These are phyloP conservation scores for Selaginella moellendorffii DNA, from an alignment of 75 land plant genomes.

Conservation along the genomic window DNA sequence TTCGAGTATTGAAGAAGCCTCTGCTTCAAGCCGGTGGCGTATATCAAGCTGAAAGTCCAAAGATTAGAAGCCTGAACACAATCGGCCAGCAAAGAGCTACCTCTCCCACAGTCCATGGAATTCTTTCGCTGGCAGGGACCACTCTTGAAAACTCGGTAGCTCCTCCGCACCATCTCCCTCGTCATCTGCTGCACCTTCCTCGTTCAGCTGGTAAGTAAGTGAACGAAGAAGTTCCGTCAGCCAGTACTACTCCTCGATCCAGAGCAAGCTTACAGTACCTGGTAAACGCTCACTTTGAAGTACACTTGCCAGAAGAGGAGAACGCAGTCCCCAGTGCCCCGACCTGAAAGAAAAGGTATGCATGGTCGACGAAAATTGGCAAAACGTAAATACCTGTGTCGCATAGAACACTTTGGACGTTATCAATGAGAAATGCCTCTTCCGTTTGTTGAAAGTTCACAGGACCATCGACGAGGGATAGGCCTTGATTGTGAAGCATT, in stretches of 20 bases:
- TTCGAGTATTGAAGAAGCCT: slow-evolving; percentile 75
- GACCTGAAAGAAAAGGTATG: too few species aligned
- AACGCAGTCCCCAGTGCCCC: slow-evolving; percentile 32
- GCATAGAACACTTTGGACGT: too few species aligned
- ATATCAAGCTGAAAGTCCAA: slow-evolving; percentile 60
- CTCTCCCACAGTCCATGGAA: slow-evolving; percentile 95
- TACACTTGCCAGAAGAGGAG: slow-evolving; percentile 87
- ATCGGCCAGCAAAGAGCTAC: too few species aligned
- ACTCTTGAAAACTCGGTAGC: slow-evolving; percentile 77
- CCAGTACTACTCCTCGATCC: too few species aligned
- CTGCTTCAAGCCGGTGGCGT: slow-evolving; percentile 69
- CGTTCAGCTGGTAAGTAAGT: slow-evolving; percentile 56
- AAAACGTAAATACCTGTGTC: too few species aligned
- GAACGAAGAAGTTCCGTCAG: too few species aligned
- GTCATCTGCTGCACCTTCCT: slow-evolving; percentile 92
- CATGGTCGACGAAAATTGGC: too few species aligned
- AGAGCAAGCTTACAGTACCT: too few species aligned
- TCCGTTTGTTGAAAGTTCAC: slow-evolving; percentile 32
- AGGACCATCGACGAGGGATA: slow-evolving; percentile 54
- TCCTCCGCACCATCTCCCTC: slow-evolving; percentile 39
- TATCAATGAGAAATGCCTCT: slow-evolving; percentile 49
- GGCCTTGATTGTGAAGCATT: slow-evolving; percentile 62
- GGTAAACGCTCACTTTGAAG: slow-evolving; percentile 72
- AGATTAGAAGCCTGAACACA: background rate
- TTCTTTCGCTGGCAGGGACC: slow-evolving; percentile 82